Evolutionary conservation across 768 basidiomycete genomes (phyloP), one percentile per base, ranked within the genome.

Genomic region (Phylloporus arenicola): DNA sequence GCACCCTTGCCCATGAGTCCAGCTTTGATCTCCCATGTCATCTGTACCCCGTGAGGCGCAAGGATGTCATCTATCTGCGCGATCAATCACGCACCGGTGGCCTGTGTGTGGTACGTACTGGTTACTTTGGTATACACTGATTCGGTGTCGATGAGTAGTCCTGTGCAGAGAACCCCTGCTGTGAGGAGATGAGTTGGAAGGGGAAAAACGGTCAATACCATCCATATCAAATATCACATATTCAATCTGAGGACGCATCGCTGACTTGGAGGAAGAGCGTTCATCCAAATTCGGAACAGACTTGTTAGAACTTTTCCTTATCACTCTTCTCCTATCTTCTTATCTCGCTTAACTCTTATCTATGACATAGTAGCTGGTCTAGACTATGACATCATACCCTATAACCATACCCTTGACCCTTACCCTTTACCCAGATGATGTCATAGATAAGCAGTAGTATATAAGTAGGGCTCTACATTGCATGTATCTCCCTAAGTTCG

Each of bases 1-100:
- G 48, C 43, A 88, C 89, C 80, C 73, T 86, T 88, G 48, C 90
- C 90, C 90, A 92, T 92, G 50, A 86, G 79, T 0, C 84, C 86
- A n/a, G 86, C 83, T 62, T 92, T 91, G 50, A 92, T 88, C 50
- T 88, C 84, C 88, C 88, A 91, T 3, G 86, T 87, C 84, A 92
- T 88, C 54, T 79, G 69, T 53, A 81, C 83, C 24, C 87, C 88
- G 59, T 85, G 83, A 11, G 72, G 75, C 16, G 74, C 79, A 17
- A 94, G 79, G 45, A 91, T 83, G 24, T 80, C 75, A 70, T 92
- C 88, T 86, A 58, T 42, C 42, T 50, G 37, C 8, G 41, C 43
- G 39, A 31, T 53, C 31, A 42, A 25, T 43, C 47, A 24, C 40
- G 37, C 24, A 17, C n/a, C 24, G 17, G 25, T 22, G 19, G 17